Evolutionary conservation across 768 basidiomycete species (phyloP).

Genomic region (Russula brevipes): DNA sequence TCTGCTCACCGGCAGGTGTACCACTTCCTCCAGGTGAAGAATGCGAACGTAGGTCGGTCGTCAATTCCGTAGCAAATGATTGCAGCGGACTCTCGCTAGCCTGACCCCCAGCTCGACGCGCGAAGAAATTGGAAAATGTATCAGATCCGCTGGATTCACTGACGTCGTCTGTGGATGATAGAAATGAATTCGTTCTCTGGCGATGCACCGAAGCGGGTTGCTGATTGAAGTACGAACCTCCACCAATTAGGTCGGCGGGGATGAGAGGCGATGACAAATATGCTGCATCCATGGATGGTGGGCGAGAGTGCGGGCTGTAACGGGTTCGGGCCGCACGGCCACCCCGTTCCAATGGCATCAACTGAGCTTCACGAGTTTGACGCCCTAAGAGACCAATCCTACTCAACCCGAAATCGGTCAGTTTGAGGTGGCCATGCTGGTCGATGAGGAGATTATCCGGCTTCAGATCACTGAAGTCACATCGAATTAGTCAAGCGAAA

Average conservation of each 20-base stretch:
- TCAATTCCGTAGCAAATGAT: constrained; percentile 81
- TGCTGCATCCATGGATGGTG: constrained; percentile 75
- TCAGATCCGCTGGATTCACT: constrained; percentile 88
- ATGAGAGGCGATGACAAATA: constrained; percentile 75
- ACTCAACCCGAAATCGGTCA: constrained; percentile 97
- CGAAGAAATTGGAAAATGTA: constrained; percentile 44
- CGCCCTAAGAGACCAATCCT: constrained; percentile 97
- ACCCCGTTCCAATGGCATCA: constrained; percentile 31
- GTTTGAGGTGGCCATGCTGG: constrained; percentile 91
- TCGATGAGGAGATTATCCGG: constrained; percentile 98
- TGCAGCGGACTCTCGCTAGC: constrained; percentile 70
- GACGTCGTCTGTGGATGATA: constrained; percentile 69
- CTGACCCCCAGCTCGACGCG: constrained; percentile 38
- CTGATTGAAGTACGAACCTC: constrained; percentile 79
- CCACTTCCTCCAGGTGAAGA: constrained; percentile 48
- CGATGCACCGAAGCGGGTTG: constrained; percentile 56
- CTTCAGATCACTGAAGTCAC: constrained; percentile 74
- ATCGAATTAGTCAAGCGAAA: constrained; percentile 8
- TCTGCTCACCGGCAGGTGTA: constrained; percentile 80
- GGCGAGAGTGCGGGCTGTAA: constrained; percentile 65
- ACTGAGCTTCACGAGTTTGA: constrained; percentile 69
- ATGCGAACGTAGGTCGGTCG: constrained; percentile 77
- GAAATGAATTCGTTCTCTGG: constrained; percentile 59
- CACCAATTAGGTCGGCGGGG: constrained; percentile 46
- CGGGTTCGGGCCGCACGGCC: constrained; percentile 42